Percentiles rank a stretch among this genome's conserved stretches.
phyloP scores from a whole-genome alignment of 2,329 filamentous ascomycete species.

The Blumeria hordei region DNA sequence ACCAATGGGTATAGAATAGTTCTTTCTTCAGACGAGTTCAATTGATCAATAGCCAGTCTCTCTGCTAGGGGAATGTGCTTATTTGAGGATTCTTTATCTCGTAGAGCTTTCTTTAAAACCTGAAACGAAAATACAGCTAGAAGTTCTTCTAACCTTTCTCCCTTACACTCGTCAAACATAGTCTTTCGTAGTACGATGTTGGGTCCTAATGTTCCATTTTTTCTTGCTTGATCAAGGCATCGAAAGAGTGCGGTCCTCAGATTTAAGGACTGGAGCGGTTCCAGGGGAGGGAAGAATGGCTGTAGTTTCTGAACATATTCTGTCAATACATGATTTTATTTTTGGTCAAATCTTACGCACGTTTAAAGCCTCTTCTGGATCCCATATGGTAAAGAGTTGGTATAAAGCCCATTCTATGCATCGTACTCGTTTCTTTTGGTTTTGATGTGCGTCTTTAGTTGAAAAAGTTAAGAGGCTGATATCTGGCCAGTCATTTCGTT shows the following conservation, averaged over 20 bases:
- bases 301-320: constrained; percentile 42
- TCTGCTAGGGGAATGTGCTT: constrained; percentile 25
- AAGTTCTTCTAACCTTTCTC: constrained; percentile 71
- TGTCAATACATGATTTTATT: constrained; percentile 1
- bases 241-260: constrained; percentile 65
- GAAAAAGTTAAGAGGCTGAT: constrained; percentile 50
- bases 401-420: constrained; percentile 81
- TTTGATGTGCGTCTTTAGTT: constrained; percentile 37
- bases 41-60: constrained; percentile 31
- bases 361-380: constrained; percentile 48
- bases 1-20: constrained; percentile 38
- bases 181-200: constrained; percentile 71
- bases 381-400: constrained; percentile 65
- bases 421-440: constrained; percentile 62
- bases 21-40: constrained; percentile 29
- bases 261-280: constrained; percentile 77
- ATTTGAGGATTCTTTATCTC: constrained; percentile 18
- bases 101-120: constrained; percentile 47
- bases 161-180: constrained; percentile 90
- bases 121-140: constrained; percentile 63
- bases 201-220: constrained; percentile 56
- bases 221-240: constrained; percentile 65
- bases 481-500: constrained; percentile 53
- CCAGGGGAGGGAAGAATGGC: constrained; percentile 73
- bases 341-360: constrained; percentile 19